Evolutionary conservation across 2,329 filamentous ascomycete species (phyloP).

Genomic region (Colletotrichum sp.): DNA sequence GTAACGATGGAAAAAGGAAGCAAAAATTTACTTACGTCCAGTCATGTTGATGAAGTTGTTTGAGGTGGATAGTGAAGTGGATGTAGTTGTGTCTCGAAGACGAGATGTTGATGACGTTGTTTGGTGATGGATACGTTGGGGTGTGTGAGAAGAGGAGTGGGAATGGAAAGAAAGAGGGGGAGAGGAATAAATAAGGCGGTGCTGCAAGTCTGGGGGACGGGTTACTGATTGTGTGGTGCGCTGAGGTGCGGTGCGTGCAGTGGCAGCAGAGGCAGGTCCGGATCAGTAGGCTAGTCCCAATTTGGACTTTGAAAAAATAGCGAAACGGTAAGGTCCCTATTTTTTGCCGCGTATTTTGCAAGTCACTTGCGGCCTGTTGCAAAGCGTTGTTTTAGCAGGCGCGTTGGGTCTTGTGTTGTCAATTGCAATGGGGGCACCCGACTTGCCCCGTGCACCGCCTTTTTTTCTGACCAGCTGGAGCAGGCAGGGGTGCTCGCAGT

Average conservation of each 20-base stretch:
- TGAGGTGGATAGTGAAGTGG: constrained; percentile 2
- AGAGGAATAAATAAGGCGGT: constrained; percentile 24
- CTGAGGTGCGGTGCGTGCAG: constrained; percentile 1
- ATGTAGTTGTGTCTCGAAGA: constrained; percentile 4
- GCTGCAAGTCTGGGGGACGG: constrained; percentile 19
- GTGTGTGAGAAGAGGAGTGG: constrained; percentile 25
- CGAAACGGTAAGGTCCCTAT: constrained; percentile 21
- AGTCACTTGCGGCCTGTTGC: constrained; percentile 5
- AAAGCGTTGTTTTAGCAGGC: constrained; percentile 1
- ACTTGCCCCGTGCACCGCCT: constrained; percentile 6
- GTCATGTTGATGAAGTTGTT: constrained; percentile 63
- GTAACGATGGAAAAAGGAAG: constrained; percentile 2
- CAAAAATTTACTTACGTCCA: constrained; percentile 66
- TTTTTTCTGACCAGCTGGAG: neutral
- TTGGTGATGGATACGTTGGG: constrained; percentile 26
- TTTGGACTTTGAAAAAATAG: constrained; percentile 22
- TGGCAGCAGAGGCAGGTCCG: neutral
- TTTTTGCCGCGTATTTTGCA: constrained; percentile 20
- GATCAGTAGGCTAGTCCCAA: constrained; percentile 26
- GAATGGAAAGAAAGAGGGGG: constrained; percentile 19
- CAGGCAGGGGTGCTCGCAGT: neutral
- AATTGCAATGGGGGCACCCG: neutral
- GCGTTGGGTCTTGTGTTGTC: neutral
- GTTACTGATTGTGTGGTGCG: constrained; percentile 25
- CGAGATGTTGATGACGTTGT: constrained; percentile 25